Percentiles rank a stretch among this genome's conserved stretches.
These are phyloP conservation scores for Pythium dissotocum DNA, from an alignment of 352 stramenopile genomes.

Conservation along the genomic window DNA sequence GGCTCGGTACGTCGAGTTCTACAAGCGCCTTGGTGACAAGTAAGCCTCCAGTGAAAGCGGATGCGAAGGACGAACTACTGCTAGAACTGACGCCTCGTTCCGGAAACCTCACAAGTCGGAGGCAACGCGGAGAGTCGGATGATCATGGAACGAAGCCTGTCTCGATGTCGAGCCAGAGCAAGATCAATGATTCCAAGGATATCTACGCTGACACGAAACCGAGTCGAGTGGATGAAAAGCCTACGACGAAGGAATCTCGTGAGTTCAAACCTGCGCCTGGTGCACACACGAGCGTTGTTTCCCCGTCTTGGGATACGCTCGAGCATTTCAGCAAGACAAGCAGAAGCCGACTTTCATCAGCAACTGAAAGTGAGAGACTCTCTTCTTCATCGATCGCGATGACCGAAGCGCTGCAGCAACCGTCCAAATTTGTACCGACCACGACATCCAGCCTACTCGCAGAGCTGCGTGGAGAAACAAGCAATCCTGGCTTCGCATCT, in stretches of 20 bases:
- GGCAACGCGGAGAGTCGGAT: slow-evolving; percentile 7
- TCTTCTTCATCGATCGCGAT: not conserved
- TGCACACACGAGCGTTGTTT: not conserved
- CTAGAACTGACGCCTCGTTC: not conserved
- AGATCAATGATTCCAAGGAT: not conserved
- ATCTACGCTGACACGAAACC: not conserved
- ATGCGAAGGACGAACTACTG: slow-evolving; percentile 16
- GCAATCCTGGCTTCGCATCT: not conserved
- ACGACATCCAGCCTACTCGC: slow-evolving; percentile 24
- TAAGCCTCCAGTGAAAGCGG: not conserved
- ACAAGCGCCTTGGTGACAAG: not conserved
- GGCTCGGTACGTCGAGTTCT: slow-evolving; percentile 18
- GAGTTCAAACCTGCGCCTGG: not conserved
- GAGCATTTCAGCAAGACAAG: slow-evolving; percentile 85
- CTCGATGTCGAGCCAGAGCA: not conserved
- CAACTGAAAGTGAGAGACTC: slow-evolving; percentile 12
- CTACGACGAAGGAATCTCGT: not conserved
- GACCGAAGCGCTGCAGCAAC: not conserved
- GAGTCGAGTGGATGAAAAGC: not conserved
- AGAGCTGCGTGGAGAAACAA: slow-evolving; percentile 18
- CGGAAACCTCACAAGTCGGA: slow-evolving; percentile 23
- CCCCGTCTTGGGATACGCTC: slow-evolving; percentile 62
- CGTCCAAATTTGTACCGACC: slow-evolving; percentile 10
- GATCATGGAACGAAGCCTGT: not conserved
- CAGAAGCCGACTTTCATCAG: slow-evolving; percentile 45